A percentile compares a stretch with the other conserved stretches of the same genome.
phyloP scores from a whole-genome alignment of 1,284 basidiomycete species.

The Ustilago shanxiensis region DNA sequence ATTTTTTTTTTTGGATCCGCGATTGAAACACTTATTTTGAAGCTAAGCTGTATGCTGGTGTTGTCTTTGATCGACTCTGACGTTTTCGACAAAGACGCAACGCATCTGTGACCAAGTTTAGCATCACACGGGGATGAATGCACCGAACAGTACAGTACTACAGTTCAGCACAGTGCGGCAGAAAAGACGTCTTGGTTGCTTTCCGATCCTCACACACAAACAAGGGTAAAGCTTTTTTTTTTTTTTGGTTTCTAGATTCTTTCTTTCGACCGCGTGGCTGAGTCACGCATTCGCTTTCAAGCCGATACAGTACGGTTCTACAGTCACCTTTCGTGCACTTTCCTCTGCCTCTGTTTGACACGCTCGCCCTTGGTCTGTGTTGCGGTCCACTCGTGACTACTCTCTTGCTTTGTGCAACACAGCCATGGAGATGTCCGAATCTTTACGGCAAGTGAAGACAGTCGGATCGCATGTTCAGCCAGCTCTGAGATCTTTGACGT shows the following conservation, averaged over 20 bases:
- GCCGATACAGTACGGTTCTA: neutral
- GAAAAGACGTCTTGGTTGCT: neutral
- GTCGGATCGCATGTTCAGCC: neutral
- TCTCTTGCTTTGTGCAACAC: neutral
- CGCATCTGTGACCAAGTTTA: too few relatives aligned
- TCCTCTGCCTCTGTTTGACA: neutral
- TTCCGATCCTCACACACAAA: slow-evolving; percentile 10
- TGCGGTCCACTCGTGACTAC: too few relatives aligned
- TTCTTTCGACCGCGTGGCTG: neutral
- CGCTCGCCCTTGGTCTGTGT: neutral
- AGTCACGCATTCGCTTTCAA: slow-evolving; percentile 5
- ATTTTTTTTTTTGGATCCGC: neutral
- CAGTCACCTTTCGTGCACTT: slow-evolving; percentile 1
- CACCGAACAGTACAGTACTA: too few relatives aligned
- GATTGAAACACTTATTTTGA: neutral
- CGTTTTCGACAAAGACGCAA: too few relatives aligned
- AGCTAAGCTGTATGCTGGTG: too few relatives aligned
- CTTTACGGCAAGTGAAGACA: neutral
- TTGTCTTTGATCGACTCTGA: too few relatives aligned
- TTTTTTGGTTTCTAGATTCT: too few relatives aligned
- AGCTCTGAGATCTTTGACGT: slow-evolving; percentile 3
- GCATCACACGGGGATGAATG: too few relatives aligned
- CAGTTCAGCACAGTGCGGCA: too few relatives aligned
- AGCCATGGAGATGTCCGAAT: neutral
- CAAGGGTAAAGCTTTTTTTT: too few relatives aligned